Percentiles rank a stretch among this genome's conserved stretches.
Conservation (phyloP, 768 basidiomycete genomes). For the Kwoniella heveanensis region DNA sequence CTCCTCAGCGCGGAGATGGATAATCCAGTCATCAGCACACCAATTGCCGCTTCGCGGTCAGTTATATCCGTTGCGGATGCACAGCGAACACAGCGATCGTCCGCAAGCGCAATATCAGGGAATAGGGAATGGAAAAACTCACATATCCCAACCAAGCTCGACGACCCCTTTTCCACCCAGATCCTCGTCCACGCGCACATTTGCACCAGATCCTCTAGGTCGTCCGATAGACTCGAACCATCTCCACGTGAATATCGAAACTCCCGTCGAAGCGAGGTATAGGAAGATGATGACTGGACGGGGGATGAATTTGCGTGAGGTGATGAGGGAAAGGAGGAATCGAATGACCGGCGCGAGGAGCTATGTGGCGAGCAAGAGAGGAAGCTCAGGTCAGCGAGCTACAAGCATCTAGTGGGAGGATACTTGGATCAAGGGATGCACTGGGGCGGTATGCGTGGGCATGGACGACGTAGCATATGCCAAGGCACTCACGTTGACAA, state of each 20-base stretch:
- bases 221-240: conserved; percentile 49
- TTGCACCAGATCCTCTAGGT: conserved; percentile 26
- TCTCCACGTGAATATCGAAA: conserved; percentile 42
- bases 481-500: conserved; percentile 41
- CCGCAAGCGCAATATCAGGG: not conserved
- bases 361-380: no score
- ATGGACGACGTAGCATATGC: not conserved
- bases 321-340: conserved; percentile 36
- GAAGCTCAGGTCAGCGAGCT: no score
- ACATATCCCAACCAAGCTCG: conserved; percentile 55
- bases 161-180: conserved; percentile 47
- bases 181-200: conserved; percentile 48
- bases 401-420: no score
- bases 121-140: conserved; percentile 21
- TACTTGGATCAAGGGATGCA: not conserved
- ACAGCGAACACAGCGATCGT: not conserved
- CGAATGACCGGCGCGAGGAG: conserved; percentile 23
- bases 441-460: not conserved
- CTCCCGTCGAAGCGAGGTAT: conserved; percentile 29
- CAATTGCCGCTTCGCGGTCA: no score
- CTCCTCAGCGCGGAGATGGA: no score
- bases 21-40: no score
- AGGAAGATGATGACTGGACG: conserved; percentile 27
- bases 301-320: conserved; percentile 28
- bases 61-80: no score